phyloP scores from a whole-genome alignment of 805 yeast species.

The Starmerella apicola region DNA sequence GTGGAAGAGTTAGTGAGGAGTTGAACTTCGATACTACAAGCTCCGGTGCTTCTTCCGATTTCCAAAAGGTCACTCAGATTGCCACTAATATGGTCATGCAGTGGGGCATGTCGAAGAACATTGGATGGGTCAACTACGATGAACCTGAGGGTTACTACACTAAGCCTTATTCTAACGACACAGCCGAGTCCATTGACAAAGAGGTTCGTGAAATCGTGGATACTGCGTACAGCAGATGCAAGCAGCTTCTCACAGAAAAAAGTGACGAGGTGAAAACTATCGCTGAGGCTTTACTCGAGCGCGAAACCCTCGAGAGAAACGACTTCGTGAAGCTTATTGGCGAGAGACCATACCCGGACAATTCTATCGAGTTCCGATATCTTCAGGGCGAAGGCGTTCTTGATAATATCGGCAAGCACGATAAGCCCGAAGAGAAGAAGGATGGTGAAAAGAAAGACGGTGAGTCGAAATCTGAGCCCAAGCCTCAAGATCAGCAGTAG shows the following conservation, averaged over 20 bases:
- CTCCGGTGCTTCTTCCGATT: conserved; percentile 92
- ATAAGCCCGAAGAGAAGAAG: not conserved
- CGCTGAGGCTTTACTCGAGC: conserved; percentile 72
- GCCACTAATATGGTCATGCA: conserved; percentile 87
- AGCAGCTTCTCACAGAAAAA: conserved; percentile 52
- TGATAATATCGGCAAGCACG: conserved; percentile 9
- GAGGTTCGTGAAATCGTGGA: conserved; percentile 71
- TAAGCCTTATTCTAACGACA: conserved; percentile 82
- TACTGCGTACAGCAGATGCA: conserved; percentile 64
- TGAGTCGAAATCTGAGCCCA: too few relatives aligned
- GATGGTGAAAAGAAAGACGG: conserved; percentile 2
- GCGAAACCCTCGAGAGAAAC: conserved; percentile 86
- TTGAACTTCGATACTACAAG: conserved; percentile 84
- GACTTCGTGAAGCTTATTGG: conserved; percentile 87
- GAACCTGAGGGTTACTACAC: conserved; percentile 56
- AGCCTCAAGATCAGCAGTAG: too few relatives aligned
- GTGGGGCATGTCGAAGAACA: conserved; percentile 79
- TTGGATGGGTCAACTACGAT: conserved; percentile 76
- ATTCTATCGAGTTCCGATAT: conserved; percentile 23
- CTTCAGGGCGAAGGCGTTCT: conserved; percentile 23
- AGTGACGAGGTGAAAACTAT: conserved; percentile 67
- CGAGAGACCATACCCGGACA: conserved; percentile 62
- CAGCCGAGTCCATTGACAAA: conserved; percentile 65
- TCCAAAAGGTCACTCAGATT: conserved; percentile 87
- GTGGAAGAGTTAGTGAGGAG: conserved; percentile 95